Percentiles rank a stretch among this genome's conserved stretches.
These are phyloP conservation scores for Populus hybrid DNA, from an alignment of 441 rosid species.

Conservation along the genomic window DNA sequence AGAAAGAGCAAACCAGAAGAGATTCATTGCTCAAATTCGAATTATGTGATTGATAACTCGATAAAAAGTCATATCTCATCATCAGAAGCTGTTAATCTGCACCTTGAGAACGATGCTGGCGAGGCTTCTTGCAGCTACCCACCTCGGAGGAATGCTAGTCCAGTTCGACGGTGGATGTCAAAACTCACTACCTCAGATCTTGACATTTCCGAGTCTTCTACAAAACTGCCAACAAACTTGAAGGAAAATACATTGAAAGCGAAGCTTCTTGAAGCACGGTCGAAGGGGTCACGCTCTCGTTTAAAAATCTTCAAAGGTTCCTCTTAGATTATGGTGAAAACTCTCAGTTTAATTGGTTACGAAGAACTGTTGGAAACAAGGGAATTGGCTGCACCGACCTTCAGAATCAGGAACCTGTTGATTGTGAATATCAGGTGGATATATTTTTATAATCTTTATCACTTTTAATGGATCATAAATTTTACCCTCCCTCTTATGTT, in stretches of 20 bases:
- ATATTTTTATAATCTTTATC: background rate
- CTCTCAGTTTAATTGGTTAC: background rate
- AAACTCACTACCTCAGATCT: constrained; percentile 44
- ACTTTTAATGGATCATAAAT: background rate
- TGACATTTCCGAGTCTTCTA: constrained; percentile 40
- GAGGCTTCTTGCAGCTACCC: constrained; percentile 75
- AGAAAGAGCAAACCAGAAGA: constrained; percentile 34
- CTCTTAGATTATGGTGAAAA: constrained; percentile 20
- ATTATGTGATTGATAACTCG: constrained; percentile 43
- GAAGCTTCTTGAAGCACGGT: constrained; percentile 66
- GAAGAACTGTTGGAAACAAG: background rate
- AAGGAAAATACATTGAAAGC: constrained; percentile 77
- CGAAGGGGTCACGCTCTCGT: constrained; percentile 56
- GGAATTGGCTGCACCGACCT: background rate
- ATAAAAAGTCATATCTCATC: constrained; percentile 45
- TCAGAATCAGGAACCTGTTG: background rate
- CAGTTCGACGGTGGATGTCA: constrained; percentile 76
- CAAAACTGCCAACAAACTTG: constrained; percentile 33
- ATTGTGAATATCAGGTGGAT: background rate
- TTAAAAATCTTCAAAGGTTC: constrained; percentile 45
- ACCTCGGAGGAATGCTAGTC: constrained; percentile 62
- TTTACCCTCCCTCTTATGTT: no score
- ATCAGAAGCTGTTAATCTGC: constrained; percentile 39
- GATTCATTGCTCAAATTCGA: constrained; percentile 41
- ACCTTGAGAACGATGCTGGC: constrained; percentile 30